Evolutionary conservation across 192 early-diverging fungal genomes (phyloP).

Genomic region (Endogone sp.): DNA sequence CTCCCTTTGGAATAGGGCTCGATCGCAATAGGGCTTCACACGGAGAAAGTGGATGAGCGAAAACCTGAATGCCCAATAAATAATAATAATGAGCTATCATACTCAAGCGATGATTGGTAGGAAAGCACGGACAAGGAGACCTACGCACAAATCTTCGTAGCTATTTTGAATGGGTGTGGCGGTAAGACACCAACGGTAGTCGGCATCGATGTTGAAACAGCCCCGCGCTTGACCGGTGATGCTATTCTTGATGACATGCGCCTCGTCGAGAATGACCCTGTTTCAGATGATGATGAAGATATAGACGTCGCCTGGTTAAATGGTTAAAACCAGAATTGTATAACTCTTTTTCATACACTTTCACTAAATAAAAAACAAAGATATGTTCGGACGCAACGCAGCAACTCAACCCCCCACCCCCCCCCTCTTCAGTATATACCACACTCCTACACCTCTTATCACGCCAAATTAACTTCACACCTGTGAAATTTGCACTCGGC

Average conservation of each 20-base stretch:
- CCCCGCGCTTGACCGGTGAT: constrained; percentile 35
- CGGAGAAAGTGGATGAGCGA: constrained; percentile 62
- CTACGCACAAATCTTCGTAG: constrained; percentile 50
- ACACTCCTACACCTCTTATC: neutral
- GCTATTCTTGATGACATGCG: constrained; percentile 57
- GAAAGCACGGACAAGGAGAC: neutral
- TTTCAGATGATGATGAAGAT: neutral
- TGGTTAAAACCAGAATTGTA: no score
- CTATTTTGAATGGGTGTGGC: constrained; percentile 60
- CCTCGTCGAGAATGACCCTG: constrained; percentile 53
- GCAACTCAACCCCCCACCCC: neutral
- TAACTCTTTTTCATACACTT: no score
- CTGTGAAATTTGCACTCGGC: constrained; percentile 31
- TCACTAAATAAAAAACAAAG: neutral
- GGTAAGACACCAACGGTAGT: constrained; percentile 61
- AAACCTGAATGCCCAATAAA: neutral
- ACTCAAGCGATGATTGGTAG: no score
- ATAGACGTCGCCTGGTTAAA: no score
- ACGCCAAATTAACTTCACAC: neutral
- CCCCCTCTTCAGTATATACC: no score
- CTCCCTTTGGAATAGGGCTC: constrained; percentile 38
- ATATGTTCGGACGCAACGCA: neutral
- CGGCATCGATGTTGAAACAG: constrained; percentile 37
- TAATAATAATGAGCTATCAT: no score
- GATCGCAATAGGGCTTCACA: constrained; percentile 51